Percentiles rank a stretch among this genome's conserved stretches.
Evolutionary conservation across 192 early-diverging fungal species (phyloP).

Genomic region (Spinellus fusiger): DNA sequence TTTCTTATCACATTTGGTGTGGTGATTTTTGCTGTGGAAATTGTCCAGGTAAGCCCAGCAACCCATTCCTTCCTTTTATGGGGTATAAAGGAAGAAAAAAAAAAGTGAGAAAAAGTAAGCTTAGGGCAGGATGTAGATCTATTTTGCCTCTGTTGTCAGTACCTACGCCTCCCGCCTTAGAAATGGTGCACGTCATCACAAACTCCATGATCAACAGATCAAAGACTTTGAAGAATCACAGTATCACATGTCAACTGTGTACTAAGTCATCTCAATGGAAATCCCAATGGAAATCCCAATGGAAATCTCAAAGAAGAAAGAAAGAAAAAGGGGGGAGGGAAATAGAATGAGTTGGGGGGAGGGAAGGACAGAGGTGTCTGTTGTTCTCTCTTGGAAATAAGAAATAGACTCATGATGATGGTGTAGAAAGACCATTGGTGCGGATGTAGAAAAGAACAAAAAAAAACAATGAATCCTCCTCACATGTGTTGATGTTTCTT

Average conservation of each 20-base stretch:
- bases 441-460: too few relatives aligned
- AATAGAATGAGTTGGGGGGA: too few relatives aligned
- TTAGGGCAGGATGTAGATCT: too few relatives aligned
- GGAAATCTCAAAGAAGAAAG: too few relatives aligned
- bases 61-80: background rate
- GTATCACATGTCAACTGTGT: constrained; percentile 29
- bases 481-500: too few relatives aligned
- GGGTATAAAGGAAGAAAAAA: background rate
- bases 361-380: too few relatives aligned
- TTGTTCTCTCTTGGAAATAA: too few relatives aligned
- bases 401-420: too few relatives aligned
- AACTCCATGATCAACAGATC: constrained; percentile 27
- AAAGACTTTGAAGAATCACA: constrained; percentile 28
- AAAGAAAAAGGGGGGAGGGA: too few relatives aligned
- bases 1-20: constrained; percentile 19
- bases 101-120: background rate
- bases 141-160: constrained; percentile 26
- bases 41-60: constrained; percentile 23
- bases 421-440: too few relatives aligned
- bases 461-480: too few relatives aligned
- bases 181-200: constrained; percentile 25
- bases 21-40: constrained; percentile 16
- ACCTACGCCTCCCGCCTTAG: constrained; percentile 25
- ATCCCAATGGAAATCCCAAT: too few relatives aligned
- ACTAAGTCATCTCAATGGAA: constrained; percentile 7